Evolutionary conservation across 768 basidiomycete genomes (phyloP).

Genomic region (Pulveroboletus sp.): DNA sequence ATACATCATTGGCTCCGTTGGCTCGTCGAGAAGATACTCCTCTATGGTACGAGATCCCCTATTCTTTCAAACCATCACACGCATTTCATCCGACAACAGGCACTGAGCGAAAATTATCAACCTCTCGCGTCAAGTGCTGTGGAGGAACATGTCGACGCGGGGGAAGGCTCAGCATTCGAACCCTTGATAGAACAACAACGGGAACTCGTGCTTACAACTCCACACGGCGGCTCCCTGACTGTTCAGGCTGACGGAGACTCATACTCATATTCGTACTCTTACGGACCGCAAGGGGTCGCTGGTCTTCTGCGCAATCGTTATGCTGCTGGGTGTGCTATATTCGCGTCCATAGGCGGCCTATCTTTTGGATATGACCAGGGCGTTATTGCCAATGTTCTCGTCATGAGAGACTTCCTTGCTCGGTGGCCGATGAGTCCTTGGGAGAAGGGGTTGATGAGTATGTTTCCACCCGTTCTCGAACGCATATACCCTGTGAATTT

Average conservation of each 20-base stretch:
- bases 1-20: too few relatives aligned
- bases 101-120: conserved; percentile 12
- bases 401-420: conserved; percentile 69
- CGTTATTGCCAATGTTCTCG: conserved; percentile 81
- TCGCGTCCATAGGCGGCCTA: conserved; percentile 73
- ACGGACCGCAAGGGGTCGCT: conserved; percentile 64
- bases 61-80: not conserved
- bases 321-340: conserved; percentile 62
- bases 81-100: conserved; percentile 5
- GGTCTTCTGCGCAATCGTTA: conserved; percentile 66
- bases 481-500: not conserved
- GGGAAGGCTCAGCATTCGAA: conserved; percentile 11
- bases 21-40: not conserved
- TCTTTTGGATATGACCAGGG: conserved; percentile 85
- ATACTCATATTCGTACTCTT: conserved; percentile 65
- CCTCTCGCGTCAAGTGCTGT: conserved; percentile 6
- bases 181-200: conserved; percentile 17
- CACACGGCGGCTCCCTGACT: conserved; percentile 26
- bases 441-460: conserved; percentile 78
- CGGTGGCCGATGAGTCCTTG: conserved; percentile 69
- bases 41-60: conserved; percentile 13
- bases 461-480: conserved; percentile 19
- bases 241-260: conserved; percentile 22
- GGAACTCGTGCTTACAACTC: conserved; percentile 20
- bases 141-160: conserved; percentile 12